A percentile compares a stretch with the other conserved stretches of the same genome.
Evolutionary conservation across 768 basidiomycete species (phyloP).

Genomic region (Cystofilobasidium capitatum): DNA sequence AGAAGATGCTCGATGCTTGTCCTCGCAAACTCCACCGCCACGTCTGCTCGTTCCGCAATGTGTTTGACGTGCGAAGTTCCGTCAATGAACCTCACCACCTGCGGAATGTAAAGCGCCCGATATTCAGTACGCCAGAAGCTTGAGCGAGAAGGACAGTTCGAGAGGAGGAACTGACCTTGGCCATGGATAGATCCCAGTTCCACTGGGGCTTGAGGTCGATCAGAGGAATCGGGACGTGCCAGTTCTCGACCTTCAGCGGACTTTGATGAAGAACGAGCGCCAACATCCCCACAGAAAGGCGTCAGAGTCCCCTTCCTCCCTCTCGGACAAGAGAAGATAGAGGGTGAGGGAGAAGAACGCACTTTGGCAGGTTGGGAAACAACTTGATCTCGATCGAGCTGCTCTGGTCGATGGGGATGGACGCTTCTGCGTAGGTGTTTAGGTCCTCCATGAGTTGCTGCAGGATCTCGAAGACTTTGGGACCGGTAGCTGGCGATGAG

Average conservation of each 20-base stretch:
- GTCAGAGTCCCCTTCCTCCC: no score
- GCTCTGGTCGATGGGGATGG: conserved; percentile 75
- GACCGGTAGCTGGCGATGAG: conserved; percentile 59
- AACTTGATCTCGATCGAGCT: conserved; percentile 93
- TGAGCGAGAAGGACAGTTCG: neutral
- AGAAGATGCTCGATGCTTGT: conserved; percentile 84
- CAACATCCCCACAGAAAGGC: neutral
- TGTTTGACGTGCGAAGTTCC: conserved; percentile 83
- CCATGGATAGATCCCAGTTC: conserved; percentile 94
- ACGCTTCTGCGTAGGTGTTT: conserved; percentile 94
- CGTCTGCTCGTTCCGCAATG: conserved; percentile 85
- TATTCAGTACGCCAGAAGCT: neutral
- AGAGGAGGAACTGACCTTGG: conserved; percentile 51
- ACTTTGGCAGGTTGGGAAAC: conserved; percentile 66
- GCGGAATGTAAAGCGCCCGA: neutral
- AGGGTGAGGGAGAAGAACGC: neutral
- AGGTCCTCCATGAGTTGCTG: conserved; percentile 96
- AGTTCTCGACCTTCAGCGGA: conserved; percentile 77
- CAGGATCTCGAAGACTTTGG: conserved; percentile 62
- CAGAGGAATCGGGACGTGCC: conserved; percentile 88
- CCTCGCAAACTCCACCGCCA: conserved; percentile 68
- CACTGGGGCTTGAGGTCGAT: conserved; percentile 75
- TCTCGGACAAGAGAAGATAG: neutral
- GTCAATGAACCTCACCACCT: conserved; percentile 55
- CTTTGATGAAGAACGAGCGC: conserved; percentile 46